phyloP scores from a whole-genome alignment of 192 early-diverging fungal species.

The Mortierella alpina region DNA sequence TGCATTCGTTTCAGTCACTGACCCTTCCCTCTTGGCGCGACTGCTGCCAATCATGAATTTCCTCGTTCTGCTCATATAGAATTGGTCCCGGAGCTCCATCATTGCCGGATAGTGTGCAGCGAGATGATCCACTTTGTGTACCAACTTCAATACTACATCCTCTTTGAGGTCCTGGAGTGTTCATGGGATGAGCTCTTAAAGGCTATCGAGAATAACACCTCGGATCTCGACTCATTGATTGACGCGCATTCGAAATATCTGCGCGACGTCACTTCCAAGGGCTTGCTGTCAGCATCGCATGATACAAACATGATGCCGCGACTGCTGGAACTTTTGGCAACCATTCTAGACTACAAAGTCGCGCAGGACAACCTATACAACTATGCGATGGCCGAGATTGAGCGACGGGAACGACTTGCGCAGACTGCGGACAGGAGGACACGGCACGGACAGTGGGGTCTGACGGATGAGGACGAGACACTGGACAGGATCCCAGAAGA shows the following conservation, averaged over 20 bases:
- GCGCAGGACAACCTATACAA: conserved; percentile 62
- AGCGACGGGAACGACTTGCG: conserved; percentile 39
- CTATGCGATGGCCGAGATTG: conserved; percentile 56
- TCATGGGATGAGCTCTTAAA: conserved; percentile 86
- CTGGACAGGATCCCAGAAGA: conserved; percentile 34
- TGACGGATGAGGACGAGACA: conserved; percentile 44
- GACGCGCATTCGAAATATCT: conserved; percentile 84
- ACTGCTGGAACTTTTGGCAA: conserved; percentile 71
- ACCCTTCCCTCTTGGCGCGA: too few relatives aligned
- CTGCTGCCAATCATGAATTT: too few relatives aligned
- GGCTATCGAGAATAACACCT: conserved; percentile 64
- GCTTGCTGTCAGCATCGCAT: conserved; percentile 64
- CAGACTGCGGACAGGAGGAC: conserved; percentile 48
- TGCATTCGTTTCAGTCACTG: too few relatives aligned
- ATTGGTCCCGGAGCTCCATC: conserved; percentile 71
- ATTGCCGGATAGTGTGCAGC: conserved; percentile 72
- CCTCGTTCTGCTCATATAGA: conserved; percentile 22
- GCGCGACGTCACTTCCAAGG: conserved; percentile 70
- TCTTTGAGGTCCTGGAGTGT: conserved; percentile 92
- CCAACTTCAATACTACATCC: conserved; percentile 93
- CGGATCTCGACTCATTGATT: conserved; percentile 85
- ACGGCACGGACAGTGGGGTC: conserved; percentile 49
- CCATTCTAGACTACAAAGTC: conserved; percentile 72
- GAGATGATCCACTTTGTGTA: conserved; percentile 96
- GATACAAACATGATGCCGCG: conserved; percentile 56